Evolutionary conservation across 1,139 yeast genomes (phyloP).

Genomic region (Sugiyamaella paludigena): DNA sequence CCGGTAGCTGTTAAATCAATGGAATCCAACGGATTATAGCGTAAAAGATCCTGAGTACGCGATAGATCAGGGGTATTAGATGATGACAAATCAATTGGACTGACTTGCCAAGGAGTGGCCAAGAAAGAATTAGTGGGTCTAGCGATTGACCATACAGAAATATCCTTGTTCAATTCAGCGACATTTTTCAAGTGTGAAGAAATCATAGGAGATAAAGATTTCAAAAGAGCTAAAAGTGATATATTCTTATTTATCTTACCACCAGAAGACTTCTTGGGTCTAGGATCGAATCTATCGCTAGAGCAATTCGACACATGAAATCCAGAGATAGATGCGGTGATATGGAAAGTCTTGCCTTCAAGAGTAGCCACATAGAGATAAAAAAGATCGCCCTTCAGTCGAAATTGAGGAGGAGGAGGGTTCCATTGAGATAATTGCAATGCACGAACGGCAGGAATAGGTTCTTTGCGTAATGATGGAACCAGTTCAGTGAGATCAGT

Average conservation of each 20-base stretch:
- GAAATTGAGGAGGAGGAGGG: conserved; percentile 66
- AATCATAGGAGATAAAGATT: conserved; percentile 54
- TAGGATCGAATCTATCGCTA: conserved; percentile 66
- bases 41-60: conserved; percentile 47
- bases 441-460: conserved; percentile 45
- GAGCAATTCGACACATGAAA: conserved; percentile 74
- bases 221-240: conserved; percentile 54
- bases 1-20: not conserved
- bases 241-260: conserved; percentile 39
- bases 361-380: conserved; percentile 73
- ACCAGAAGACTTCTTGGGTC: conserved; percentile 42
- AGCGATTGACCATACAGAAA: conserved; percentile 54
- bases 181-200: conserved; percentile 44
- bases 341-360: conserved; percentile 74
- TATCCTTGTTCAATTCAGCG: conserved; percentile 43
- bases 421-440: conserved; percentile 79
- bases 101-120: conserved; percentile 74
- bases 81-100: conserved; percentile 30
- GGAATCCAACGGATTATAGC: conserved; percentile 11
- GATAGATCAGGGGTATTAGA: conserved; percentile 55
- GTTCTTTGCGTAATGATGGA: conserved; percentile 7
- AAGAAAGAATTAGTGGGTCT: conserved; percentile 62
- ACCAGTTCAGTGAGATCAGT: conserved; percentile 4
- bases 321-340: conserved; percentile 77
- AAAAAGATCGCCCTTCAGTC: conserved; percentile 71